Conservation (phyloP, 1,284 basidiomycete species). For the Apiotrichum laibachii region DNA sequence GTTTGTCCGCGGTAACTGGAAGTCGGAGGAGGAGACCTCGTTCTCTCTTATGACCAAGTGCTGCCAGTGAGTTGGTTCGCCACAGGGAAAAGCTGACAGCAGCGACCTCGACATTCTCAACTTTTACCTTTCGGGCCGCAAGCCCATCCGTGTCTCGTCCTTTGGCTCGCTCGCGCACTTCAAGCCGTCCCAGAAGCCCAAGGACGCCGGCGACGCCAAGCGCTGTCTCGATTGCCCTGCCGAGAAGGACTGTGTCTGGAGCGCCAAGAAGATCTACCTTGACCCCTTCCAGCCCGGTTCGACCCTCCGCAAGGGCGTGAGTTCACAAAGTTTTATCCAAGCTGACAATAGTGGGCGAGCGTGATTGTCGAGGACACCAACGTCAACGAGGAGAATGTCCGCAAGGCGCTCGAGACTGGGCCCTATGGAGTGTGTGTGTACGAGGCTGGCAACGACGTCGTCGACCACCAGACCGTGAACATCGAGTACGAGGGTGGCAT, state of each 20-base stretch:
- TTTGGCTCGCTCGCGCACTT: constrained; percentile 82
- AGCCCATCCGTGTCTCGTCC: constrained; percentile 67
- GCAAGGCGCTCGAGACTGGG: constrained; percentile 60
- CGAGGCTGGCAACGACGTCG: constrained; percentile 74
- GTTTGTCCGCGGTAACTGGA: constrained; percentile 71
- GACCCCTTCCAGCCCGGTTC: constrained; percentile 6
- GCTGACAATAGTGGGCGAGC: constrained; percentile 26
- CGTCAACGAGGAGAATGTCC: constrained; percentile 73
- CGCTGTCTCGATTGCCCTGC: constrained; percentile 71
- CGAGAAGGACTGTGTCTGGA: constrained; percentile 72
- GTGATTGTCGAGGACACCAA: constrained; percentile 65
- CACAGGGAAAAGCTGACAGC: constrained; percentile 13
- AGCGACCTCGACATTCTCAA: constrained; percentile 80
- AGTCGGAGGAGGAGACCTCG: constrained; percentile 63
- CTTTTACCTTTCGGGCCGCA: constrained; percentile 58
- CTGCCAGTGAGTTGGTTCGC: constrained; percentile 75
- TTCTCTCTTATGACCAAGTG: constrained; percentile 84
- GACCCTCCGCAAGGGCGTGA: constrained; percentile 1
- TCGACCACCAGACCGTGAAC: constrained; percentile 79
- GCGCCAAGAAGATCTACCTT: constrained; percentile 64
- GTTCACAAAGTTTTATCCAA: neutral
- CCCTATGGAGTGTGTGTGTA: constrained; percentile 82
- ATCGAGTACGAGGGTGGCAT: constrained; percentile 72
- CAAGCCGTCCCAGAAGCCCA: constrained; percentile 67
- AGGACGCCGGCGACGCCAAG: constrained; percentile 62